These are phyloP conservation scores for Hamigera avellanea DNA, from an alignment of 495 filamentous ascomycete species.

Conservation along the genomic window DNA sequence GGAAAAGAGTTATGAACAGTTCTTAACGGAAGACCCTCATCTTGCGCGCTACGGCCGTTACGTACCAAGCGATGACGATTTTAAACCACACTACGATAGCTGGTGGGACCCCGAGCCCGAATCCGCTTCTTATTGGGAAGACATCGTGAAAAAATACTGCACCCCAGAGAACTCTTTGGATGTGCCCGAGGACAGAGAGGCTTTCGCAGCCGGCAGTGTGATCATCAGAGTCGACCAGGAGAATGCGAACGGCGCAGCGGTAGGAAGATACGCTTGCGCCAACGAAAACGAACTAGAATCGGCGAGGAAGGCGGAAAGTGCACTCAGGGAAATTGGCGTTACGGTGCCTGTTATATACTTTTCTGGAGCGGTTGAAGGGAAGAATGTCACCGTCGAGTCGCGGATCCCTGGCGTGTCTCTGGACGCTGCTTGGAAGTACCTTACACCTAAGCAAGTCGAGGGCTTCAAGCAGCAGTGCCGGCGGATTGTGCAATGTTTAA, in stretches of 20 bases:
- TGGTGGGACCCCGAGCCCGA: slow-evolving; percentile 25
- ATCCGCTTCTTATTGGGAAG: slow-evolving; percentile 23
- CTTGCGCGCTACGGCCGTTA: slow-evolving; percentile 33
- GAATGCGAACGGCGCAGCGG: slow-evolving; percentile 9
- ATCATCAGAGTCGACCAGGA: slow-evolving; percentile 29
- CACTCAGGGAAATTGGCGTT: slow-evolving; percentile 20
- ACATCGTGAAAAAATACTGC: slow-evolving; percentile 19
- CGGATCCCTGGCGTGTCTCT: slow-evolving; percentile 32
- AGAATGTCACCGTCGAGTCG: slow-evolving; percentile 31
- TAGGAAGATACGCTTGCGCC: slow-evolving; percentile 37
- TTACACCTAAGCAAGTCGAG: slow-evolving; percentile 19
- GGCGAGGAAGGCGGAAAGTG: slow-evolving; percentile 26
- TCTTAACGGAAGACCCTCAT: slow-evolving; percentile 28
- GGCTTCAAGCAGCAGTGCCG: slow-evolving; percentile 27
- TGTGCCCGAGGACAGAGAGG: slow-evolving; percentile 17
- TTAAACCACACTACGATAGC: slow-evolving; percentile 21
- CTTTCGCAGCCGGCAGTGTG: slow-evolving; percentile 27
- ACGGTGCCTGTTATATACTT: slow-evolving; percentile 29
- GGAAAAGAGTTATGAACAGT: slow-evolving; percentile 21
- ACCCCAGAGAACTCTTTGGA: slow-evolving; percentile 27
- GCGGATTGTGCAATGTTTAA: slow-evolving; percentile 20
- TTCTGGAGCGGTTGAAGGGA: slow-evolving; percentile 27
- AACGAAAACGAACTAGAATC: slow-evolving; percentile 41
- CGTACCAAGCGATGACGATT: slow-evolving; percentile 23
- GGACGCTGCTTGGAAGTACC: slow-evolving; percentile 32